These are phyloP conservation scores for Stephania japonica DNA, from an alignment of 164 flowering plant genomes.

Conservation along the genomic window DNA sequence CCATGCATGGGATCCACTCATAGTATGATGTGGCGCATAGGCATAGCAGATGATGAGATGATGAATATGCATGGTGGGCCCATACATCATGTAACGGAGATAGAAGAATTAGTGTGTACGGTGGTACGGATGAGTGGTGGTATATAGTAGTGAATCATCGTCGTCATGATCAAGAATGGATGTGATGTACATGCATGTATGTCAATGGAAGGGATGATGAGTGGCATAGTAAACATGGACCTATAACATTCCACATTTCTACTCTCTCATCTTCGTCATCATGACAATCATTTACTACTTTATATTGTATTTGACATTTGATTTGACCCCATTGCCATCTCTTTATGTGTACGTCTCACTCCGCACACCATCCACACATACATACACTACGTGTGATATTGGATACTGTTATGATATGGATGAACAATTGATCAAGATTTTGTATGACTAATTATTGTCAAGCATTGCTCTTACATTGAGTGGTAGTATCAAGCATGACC, in stretches of 20 bases:
- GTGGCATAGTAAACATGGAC: not conserved
- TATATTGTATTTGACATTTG: not conserved
- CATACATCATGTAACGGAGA: not conserved
- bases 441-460: no score
- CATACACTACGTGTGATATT: no score
- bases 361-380: no score
- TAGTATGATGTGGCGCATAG: not conserved
- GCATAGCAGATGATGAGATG: not conserved
- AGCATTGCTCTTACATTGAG: no score
- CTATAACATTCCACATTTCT: not conserved
- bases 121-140: not conserved
- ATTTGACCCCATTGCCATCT: not conserved
- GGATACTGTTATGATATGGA: no score
- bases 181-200: no score
- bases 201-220: not conserved
- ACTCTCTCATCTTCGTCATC: not conserved
- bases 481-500: no score
- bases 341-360: no score
- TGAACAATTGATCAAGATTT: no score
- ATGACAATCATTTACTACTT: not conserved
- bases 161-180: not conserved
- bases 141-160: not conserved
- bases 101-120: no score
- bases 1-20: not conserved
- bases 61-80: not conserved